Conservation (phyloP, 2,329 filamentous ascomycete species). For the Spiromastix sp. region DNA sequence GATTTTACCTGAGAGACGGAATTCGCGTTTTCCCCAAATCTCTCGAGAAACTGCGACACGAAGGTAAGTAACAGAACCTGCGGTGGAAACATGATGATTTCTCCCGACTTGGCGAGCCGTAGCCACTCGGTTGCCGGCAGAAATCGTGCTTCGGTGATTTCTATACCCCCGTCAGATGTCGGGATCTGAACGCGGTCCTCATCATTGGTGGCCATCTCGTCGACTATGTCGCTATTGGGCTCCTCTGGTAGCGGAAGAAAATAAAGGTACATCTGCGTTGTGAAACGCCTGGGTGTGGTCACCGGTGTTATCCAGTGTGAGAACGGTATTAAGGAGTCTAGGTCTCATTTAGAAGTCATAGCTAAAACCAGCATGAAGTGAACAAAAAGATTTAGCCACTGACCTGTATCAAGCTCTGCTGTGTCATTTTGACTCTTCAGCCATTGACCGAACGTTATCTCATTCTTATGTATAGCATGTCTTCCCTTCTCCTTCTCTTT, state of each 20-base stretch:
- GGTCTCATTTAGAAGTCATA: too few relatives aligned
- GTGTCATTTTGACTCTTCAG: constrained; percentile 29
- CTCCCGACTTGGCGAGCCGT: constrained; percentile 46
- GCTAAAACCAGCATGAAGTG: too few relatives aligned
- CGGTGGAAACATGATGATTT: constrained; percentile 81
- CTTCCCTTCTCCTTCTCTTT: constrained; percentile 55
- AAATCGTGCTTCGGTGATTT: constrained; percentile 69
- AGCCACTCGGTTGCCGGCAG: constrained; percentile 62
- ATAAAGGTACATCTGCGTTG: constrained; percentile 95
- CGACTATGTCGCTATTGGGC: constrained; percentile 19
- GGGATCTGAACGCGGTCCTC: constrained; percentile 55
- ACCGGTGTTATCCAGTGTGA: constrained; percentile 83
- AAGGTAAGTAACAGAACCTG: constrained; percentile 57
- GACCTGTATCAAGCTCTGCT: constrained; percentile 49
- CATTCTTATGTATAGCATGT: constrained; percentile 55
- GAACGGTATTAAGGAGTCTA: constrained; percentile 58
- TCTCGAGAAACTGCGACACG: constrained; percentile 39
- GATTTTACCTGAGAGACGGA: constrained; percentile 16
- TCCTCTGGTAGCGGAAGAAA: constrained; percentile 56
- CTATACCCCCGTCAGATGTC: constrained; percentile 58
- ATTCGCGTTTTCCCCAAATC: constrained; percentile 9
- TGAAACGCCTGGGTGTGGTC: constrained; percentile 63
- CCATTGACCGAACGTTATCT: constrained; percentile 59
- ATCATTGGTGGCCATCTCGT: constrained; percentile 28
- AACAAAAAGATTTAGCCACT: too few relatives aligned